Evolutionary conservation across 208 protist species (phyloP).

Genomic region (Zelonia costaricensis): DNA sequence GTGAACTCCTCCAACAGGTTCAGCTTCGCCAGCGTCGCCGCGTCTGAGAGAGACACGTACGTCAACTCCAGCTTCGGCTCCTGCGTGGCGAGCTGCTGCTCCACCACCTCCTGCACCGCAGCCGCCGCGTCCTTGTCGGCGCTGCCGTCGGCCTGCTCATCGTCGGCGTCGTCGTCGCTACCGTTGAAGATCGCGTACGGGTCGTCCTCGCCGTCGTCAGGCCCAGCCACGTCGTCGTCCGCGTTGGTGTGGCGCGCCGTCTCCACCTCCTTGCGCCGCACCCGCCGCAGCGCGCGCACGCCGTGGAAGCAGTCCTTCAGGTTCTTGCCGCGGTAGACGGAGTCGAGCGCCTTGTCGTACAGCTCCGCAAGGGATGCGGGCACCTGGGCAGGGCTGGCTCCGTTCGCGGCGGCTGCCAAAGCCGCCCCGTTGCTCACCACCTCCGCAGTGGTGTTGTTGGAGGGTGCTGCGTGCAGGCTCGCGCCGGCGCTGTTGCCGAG

Average conservation of each 20-base stretch:
- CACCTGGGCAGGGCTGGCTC: too few relatives aligned
- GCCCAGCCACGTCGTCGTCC: background rate
- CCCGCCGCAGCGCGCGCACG: constrained; percentile 42
- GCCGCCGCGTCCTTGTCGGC: constrained; percentile 2
- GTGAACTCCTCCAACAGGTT: constrained; percentile 23
- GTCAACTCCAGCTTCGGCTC: constrained; percentile 20
- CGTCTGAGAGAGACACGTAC: constrained; percentile 7
- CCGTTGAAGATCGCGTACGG: background rate
- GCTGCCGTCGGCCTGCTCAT: background rate
- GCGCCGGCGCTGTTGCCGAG: background rate
- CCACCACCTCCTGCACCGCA: constrained; percentile 15
- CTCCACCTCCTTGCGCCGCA: constrained; percentile 45
- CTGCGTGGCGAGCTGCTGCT: constrained; percentile 12
- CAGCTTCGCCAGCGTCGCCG: constrained; percentile 23
- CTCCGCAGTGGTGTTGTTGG: too few relatives aligned
- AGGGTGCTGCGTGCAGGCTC: too few relatives aligned
- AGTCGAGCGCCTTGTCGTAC: constrained; percentile 42
- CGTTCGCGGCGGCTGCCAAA: too few relatives aligned
- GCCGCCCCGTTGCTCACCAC: too few relatives aligned
- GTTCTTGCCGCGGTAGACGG: constrained; percentile 59
- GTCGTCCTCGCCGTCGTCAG: background rate
- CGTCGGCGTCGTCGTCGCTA: constrained; percentile 3
- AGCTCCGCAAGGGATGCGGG: constrained; percentile 22
- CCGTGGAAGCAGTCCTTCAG: constrained; percentile 65
- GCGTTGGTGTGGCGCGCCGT: constrained; percentile 19